Percentiles rank a stretch among this genome's conserved stretches.
phyloP scores from a whole-genome alignment of 2,329 filamentous ascomycete genomes.

The Diaporthe sp. region DNA sequence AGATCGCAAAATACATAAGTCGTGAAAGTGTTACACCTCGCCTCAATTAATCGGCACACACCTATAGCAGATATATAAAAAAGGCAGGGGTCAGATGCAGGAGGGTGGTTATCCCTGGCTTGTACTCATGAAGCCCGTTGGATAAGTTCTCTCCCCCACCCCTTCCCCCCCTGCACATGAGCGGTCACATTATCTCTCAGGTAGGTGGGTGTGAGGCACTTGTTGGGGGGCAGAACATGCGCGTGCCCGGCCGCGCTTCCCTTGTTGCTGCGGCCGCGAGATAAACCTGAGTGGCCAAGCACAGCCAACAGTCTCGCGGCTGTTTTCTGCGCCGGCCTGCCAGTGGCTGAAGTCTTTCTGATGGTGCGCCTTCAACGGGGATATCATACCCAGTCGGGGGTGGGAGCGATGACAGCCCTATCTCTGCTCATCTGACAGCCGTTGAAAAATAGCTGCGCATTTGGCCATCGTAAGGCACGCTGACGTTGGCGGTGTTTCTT shows the following conservation, averaged over 20 bases:
- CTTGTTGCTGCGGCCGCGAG: neutral
- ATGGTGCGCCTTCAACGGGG: neutral
- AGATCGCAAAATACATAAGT: neutral
- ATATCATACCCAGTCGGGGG: neutral
- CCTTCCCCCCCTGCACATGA: conserved; percentile 10
- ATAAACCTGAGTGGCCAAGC: neutral
- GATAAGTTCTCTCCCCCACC: neutral
- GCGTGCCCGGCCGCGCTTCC: neutral
- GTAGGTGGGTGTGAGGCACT: conserved; percentile 18
- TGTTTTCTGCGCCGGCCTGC: too few relatives aligned
- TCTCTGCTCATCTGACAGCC: neutral
- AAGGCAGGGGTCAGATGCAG: neutral
- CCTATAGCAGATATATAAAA: neutral
- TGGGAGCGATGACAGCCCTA: neutral
- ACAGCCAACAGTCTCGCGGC: neutral
- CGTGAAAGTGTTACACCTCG: neutral
- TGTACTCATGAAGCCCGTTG: neutral
- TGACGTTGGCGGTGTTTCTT: neutral
- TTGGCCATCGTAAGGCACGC: neutral
- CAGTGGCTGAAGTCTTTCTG: neutral
- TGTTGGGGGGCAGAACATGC: neutral
- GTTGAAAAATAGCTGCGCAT: neutral
- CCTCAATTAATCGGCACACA: neutral
- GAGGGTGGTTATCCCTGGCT: neutral
- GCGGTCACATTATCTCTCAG: conserved; percentile 30